Base-by-base conservation (phyloP, 768 basidiomycete species). In the Tylopilus plumbeoviolaceoides region DNA sequence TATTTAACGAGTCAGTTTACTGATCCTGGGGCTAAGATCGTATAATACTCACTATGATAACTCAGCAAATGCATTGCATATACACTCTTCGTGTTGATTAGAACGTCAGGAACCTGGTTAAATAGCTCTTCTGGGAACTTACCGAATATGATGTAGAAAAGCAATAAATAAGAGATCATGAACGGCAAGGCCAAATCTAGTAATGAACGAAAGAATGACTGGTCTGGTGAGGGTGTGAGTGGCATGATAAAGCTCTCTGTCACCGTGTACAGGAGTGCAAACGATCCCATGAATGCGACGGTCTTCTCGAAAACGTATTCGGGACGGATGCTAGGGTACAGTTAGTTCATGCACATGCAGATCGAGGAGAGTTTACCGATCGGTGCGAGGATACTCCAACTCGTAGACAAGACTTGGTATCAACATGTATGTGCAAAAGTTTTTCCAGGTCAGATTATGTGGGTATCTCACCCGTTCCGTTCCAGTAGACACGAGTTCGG, bases 341-440 rank as follows among this genome's bases (percentile, higher is more conserved):
- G 20, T 63, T 1, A 63, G 39, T 17, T n/a, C 39, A 28, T 1
- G 10, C 15, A 20, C 35, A 17, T 20, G 27, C 35, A n/a, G 53
- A 15, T 21, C 25, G 28, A 39, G 12, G 18, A 45, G 14, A 43
- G 71, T 81, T 46, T 63, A 91, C 91, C 78, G 73, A 30, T 89
- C 83, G 10, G 95, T 98, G 47, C 95, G 75, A 10, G 95, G 95
- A 68, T 95, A 99, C 70, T 98, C 95, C 31, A 98, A 75, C 68
- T 98, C 94, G 64, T 99, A 99, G 7, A 98, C 94, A 40, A 99
- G 77, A 0, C 92, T 92, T 14, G 97, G 97, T 43, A 90, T 84
- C 36, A 95, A 72, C 72, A 91, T 82, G 70, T 95, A 99, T 36
- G 87, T 79, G 27, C 80, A 80, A 65, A 94, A 98, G 69, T 92